phyloP scores from a whole-genome alignment of 306 rosid species.

The Ziziphus jujuba region DNA sequence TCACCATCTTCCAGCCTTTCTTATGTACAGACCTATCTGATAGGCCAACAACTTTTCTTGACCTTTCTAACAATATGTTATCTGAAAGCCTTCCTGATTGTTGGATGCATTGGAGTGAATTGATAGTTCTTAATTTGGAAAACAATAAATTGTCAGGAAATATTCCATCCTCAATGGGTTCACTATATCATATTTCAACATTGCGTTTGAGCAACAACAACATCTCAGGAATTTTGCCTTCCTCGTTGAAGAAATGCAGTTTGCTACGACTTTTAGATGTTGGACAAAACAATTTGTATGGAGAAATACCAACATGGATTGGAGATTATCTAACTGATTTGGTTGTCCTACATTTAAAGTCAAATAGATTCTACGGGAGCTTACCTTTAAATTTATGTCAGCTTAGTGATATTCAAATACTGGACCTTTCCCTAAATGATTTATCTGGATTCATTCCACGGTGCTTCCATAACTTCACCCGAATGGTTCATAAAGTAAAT shows the following conservation, averaged over 20 bases:
- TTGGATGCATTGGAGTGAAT: too few relatives aligned
- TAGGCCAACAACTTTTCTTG: neutral
- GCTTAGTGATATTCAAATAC: constrained; percentile 2
- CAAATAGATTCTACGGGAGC: too few relatives aligned
- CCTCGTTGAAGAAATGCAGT: too few relatives aligned
- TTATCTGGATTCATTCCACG: neutral
- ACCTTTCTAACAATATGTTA: neutral
- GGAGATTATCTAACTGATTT: too few relatives aligned
- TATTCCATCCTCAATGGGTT: neutral
- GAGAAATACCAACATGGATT: too few relatives aligned
- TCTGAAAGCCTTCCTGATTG: too few relatives aligned
- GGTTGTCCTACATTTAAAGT: too few relatives aligned
- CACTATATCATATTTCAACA: neutral
- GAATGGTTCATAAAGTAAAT: neutral
- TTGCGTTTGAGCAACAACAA: too few relatives aligned
- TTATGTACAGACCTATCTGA: neutral
- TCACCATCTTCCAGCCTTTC: neutral
- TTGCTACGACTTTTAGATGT: too few relatives aligned
- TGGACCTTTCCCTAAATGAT: constrained; percentile 11
- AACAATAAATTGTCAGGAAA: neutral
- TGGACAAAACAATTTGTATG: too few relatives aligned
- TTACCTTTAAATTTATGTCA: too few relatives aligned
- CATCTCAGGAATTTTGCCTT: too few relatives aligned
- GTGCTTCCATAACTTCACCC: neutral
- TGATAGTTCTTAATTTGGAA: neutral